phyloP scores from a whole-genome alignment of 148 eudicot genomes.

The Selenicereus undatus region DNA sequence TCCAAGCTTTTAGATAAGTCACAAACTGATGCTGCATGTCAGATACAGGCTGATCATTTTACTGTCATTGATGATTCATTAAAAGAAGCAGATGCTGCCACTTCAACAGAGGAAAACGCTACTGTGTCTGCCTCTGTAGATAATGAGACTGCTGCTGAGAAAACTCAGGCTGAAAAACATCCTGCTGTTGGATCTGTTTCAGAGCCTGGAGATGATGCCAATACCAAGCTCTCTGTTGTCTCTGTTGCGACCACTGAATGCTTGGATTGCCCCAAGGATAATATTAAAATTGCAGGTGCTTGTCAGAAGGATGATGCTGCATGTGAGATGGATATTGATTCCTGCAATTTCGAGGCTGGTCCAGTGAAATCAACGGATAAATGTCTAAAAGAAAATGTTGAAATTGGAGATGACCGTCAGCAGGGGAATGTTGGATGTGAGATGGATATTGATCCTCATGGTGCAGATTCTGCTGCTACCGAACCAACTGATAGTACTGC shows the following conservation, averaged over 20 bases:
- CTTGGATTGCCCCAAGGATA: background rate
- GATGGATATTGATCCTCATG: background rate
- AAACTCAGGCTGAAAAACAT: background rate
- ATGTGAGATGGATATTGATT: conserved; percentile 8
- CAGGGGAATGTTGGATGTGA: conserved; percentile 4
- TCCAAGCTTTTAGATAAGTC: background rate
- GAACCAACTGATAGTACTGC: background rate
- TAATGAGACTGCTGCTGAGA: background rate
- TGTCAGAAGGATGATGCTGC: conserved; percentile 1
- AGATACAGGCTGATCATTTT: background rate
- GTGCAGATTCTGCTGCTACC: background rate
- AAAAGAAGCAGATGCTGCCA: background rate
- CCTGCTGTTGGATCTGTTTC: background rate
- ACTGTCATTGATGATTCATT: background rate
- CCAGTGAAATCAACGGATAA: background rate
- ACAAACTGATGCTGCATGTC: background rate
- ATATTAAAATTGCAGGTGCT: background rate
- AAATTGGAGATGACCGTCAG: background rate
- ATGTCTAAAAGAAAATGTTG: background rate
- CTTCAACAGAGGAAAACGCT: background rate
- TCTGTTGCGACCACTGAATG: background rate
- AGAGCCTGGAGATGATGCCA: background rate
- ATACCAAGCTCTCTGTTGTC: background rate
- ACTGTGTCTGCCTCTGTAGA: background rate
- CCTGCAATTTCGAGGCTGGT: background rate